phyloP scores from a whole-genome alignment of 2,329 filamentous ascomycete genomes.

The Dothidotthia symphoricarpi region DNA sequence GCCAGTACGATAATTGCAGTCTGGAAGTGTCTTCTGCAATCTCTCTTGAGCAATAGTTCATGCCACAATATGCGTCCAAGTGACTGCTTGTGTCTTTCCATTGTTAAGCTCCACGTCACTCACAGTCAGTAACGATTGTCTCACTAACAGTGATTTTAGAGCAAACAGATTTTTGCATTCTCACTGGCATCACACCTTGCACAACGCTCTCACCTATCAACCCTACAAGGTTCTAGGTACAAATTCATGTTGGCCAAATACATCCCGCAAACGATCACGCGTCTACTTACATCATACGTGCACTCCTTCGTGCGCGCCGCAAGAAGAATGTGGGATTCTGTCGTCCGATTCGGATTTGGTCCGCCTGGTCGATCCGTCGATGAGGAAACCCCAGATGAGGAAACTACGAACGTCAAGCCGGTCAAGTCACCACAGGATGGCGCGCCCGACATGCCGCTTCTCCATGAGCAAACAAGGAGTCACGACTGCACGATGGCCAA shows the following conservation, averaged over 20 bases:
- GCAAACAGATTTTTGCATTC: neutral
- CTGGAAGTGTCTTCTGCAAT: neutral
- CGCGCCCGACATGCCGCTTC: too few species aligned
- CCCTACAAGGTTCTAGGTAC: too few species aligned
- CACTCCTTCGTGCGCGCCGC: neutral
- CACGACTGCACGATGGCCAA: too few species aligned
- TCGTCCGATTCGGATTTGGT: constrained; percentile 4
- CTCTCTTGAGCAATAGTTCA: neutral
- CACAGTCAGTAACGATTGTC: too few species aligned
- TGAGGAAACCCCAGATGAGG: constrained; percentile 2
- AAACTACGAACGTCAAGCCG: neutral
- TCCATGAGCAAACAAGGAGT: neutral
- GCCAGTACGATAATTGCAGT: constrained; percentile 1
- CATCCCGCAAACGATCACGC: neutral
- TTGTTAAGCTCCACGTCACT: too few species aligned
- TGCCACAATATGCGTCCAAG: neutral
- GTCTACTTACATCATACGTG: neutral
- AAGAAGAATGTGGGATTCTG: constrained; percentile 3
- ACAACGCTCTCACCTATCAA: too few species aligned
- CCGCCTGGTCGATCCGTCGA: neutral
- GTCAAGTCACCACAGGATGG: too few species aligned
- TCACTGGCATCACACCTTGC: too few species aligned
- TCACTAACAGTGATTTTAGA: neutral
- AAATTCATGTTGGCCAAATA: neutral
- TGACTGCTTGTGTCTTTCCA: neutral